phyloP scores from a whole-genome alignment of 257 asterid genomes.

The Rehmannia glutinosa region DNA sequence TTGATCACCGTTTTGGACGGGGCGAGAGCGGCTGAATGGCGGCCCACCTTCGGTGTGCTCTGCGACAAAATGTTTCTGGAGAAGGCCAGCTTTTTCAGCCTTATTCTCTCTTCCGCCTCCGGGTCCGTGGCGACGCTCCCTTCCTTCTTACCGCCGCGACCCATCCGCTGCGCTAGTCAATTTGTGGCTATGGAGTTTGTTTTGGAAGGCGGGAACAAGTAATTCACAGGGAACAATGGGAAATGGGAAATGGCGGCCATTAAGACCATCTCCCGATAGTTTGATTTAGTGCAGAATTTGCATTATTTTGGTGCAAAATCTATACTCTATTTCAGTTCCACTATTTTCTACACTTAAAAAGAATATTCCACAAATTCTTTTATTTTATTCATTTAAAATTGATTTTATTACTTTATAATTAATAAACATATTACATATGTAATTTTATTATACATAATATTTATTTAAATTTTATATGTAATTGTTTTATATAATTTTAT shows the following conservation, averaged over 20 bases:
- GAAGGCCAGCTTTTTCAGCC: slow-evolving; percentile 54
- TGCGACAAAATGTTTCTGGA: slow-evolving; percentile 45
- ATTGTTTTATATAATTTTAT: too few relatives aligned
- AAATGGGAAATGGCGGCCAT: background rate
- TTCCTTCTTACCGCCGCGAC: slow-evolving; percentile 44
- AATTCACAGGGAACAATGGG: background rate
- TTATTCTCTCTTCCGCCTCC: slow-evolving; percentile 49
- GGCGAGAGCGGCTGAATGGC: slow-evolving; percentile 31
- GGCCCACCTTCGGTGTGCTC: slow-evolving; percentile 30
- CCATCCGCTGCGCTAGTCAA: slow-evolving; percentile 28
- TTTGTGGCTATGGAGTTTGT: background rate
- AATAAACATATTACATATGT: too few relatives aligned
- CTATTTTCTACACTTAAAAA: too few relatives aligned
- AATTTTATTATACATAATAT: too few relatives aligned
- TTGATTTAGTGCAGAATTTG: too few relatives aligned
- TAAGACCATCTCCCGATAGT: too few relatives aligned
- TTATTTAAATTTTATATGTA: too few relatives aligned
- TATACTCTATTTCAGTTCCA: too few relatives aligned
- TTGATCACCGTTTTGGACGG: slow-evolving; percentile 69
- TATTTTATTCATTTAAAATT: too few relatives aligned
- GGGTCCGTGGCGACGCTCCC: slow-evolving; percentile 35
- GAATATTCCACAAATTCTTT: too few relatives aligned
- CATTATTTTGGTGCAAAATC: too few relatives aligned
- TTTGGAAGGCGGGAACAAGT: slow-evolving; percentile 14
- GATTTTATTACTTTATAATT: too few relatives aligned